Conservation (phyloP, 1,284 basidiomycete genomes). For the Amylostereum areolatum region DNA sequence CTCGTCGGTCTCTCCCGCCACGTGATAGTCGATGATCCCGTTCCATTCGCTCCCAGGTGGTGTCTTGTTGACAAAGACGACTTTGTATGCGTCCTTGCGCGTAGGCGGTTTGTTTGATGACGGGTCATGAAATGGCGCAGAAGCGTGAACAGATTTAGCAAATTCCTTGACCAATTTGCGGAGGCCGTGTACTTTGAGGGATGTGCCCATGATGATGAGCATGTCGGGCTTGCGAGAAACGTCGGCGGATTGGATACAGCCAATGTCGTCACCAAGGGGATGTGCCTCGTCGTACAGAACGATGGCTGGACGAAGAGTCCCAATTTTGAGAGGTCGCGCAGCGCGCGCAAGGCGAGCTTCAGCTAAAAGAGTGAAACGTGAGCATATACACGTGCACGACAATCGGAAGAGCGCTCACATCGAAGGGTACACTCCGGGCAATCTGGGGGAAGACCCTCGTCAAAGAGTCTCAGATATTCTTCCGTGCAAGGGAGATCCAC, state of each 20-base stretch:
- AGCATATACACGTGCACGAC: conserved; percentile 7
- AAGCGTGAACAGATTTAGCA: conserved; percentile 71
- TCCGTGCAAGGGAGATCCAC: conserved; percentile 64
- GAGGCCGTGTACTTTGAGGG: conserved; percentile 90
- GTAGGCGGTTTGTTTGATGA: conserved; percentile 33
- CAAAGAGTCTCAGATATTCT: conserved; percentile 59
- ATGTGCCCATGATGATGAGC: conserved; percentile 94
- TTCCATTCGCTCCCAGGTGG: conserved; percentile 79
- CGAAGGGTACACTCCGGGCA: conserved; percentile 78
- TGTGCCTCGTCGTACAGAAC: conserved; percentile 90
- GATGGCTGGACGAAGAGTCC: conserved; percentile 80
- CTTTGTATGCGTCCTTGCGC: conserved; percentile 51
- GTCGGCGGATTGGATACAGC: conserved; percentile 68
- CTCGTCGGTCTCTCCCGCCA: conserved; percentile 73
- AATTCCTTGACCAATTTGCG: conserved; percentile 94
- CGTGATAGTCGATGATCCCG: conserved; percentile 80
- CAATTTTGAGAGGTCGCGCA: conserved; percentile 72
- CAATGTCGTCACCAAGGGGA: conserved; percentile 84
- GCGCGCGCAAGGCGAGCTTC: conserved; percentile 73
- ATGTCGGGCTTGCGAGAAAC: conserved; percentile 78
- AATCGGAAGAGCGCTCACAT: conserved; percentile 47
- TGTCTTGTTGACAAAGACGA: conserved; percentile 86
- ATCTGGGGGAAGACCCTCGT: conserved; percentile 65
- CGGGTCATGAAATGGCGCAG: conserved; percentile 30
- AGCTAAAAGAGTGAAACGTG: conserved; percentile 36